A percentile compares a stretch with the other conserved stretches of the same genome.
These are phyloP conservation scores for Globisporangium emineosum DNA, from an alignment of 352 stramenopile species.

Conservation along the genomic window DNA sequence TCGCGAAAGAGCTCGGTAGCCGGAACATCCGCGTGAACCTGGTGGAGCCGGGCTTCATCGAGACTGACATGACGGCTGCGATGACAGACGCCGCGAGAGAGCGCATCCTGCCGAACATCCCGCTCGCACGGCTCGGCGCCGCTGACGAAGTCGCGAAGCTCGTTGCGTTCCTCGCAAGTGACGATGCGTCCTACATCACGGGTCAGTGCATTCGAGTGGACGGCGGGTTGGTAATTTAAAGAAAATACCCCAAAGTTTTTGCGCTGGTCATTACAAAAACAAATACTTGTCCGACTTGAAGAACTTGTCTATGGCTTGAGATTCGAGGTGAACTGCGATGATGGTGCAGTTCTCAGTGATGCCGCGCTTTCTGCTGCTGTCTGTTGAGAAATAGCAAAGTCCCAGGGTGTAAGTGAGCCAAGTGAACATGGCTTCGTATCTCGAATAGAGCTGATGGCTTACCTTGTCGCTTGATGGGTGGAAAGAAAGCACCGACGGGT, in stretches of 20 bases:
- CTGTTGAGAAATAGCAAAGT: not conserved
- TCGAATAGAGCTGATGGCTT: not conserved
- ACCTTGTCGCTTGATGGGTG: conserved; percentile 47
- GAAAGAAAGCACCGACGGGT: conserved; percentile 72
- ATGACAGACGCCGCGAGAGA: conserved; percentile 55
- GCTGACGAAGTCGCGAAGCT: conserved; percentile 76
- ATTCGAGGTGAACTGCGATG: conserved; percentile 17
- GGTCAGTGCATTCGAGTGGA: conserved; percentile 81
- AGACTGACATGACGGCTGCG: conserved; percentile 73
- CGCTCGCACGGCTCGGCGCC: conserved; percentile 58
- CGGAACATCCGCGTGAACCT: conserved; percentile 87
- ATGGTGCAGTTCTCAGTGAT: conserved; percentile 1
- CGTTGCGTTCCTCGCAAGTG: conserved; percentile 73
- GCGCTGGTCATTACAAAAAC: not conserved
- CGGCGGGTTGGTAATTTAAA: conserved; percentile 71
- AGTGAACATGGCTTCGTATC: not conserved
- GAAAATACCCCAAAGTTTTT: not conserved
- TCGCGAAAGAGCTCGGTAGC: conserved; percentile 81
- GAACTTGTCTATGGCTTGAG: conserved; percentile 14
- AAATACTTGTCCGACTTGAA: not conserved
- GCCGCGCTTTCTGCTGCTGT: not conserved
- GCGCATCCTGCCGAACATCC: conserved; percentile 44
- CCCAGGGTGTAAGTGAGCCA: not conserved
- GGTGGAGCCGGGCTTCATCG: conserved; percentile 84
- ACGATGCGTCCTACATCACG: conserved; percentile 81